Conservation (phyloP, 2,329 filamentous ascomycete genomes). For the Pestalotiopsis sp. region DNA sequence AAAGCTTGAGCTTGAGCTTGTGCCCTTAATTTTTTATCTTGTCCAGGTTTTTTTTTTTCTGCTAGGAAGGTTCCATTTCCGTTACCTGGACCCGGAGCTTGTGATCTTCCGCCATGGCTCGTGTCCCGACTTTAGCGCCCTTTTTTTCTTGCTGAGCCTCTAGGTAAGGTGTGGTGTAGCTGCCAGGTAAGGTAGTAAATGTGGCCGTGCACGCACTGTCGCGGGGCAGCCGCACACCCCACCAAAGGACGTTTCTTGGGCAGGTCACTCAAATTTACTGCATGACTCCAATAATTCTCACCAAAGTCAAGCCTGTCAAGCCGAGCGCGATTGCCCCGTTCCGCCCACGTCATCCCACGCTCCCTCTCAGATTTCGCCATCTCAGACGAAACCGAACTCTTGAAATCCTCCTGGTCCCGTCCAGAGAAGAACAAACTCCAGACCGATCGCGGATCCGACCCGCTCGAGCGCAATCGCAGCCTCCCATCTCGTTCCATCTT, state of each 20-base stretch:
- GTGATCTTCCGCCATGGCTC: conserved; percentile 10
- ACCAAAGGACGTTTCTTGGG: conserved; percentile 6
- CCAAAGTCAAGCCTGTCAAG: background rate
- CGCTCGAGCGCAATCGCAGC: conserved; percentile 11
- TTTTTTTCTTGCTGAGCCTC: conserved; percentile 4
- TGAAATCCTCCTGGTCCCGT: background rate
- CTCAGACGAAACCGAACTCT: background rate
- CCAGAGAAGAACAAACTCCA: conserved; percentile 1
- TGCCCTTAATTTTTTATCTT: background rate
- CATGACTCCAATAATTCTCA: conserved; percentile 10
- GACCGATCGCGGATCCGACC: background rate
- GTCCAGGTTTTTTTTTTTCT: background rate
- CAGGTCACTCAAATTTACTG: conserved; percentile 11
- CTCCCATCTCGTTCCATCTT: background rate
- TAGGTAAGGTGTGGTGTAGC: background rate
- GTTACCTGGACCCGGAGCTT: conserved; percentile 8
- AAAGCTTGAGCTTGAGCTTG: background rate
- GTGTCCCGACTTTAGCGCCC: conserved; percentile 1
- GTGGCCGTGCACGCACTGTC: conserved; percentile 9
- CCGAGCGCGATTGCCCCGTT: background rate
- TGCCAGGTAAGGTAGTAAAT: background rate
- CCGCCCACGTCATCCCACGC: background rate
- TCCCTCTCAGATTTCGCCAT: background rate
- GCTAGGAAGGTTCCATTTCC: background rate
- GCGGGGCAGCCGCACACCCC: conserved; percentile 8